Percentiles rank a stretch among this genome's conserved stretches.
These are phyloP conservation scores for Tremella mesenterica DNA, from an alignment of 768 basidiomycete species.

Conservation along the genomic window DNA sequence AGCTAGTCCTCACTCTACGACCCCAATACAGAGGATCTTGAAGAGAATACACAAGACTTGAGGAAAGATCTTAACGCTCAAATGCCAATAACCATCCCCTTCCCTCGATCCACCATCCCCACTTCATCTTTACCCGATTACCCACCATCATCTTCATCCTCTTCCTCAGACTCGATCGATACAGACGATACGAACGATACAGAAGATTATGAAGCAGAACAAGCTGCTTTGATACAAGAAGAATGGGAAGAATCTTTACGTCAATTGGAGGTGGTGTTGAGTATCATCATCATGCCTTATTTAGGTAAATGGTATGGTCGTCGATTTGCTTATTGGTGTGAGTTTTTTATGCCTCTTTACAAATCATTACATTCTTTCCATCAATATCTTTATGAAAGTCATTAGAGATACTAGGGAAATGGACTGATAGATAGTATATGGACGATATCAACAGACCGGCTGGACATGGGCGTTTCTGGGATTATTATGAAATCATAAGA, in stretches of 20 bases:
- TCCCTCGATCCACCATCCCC: too few relatives aligned
- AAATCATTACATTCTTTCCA: too few relatives aligned
- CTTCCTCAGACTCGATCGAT: slow-evolving; percentile 47
- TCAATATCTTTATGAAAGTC: too few relatives aligned
- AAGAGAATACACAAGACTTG: too few relatives aligned
- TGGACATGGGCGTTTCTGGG: neutral
- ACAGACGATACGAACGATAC: slow-evolving; percentile 37
- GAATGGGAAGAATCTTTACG: slow-evolving; percentile 89
- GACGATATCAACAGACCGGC: neutral
- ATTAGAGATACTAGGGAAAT: too few relatives aligned
- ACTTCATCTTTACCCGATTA: neutral
- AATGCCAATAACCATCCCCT: too few relatives aligned
- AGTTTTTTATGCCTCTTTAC: too few relatives aligned
- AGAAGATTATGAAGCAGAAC: slow-evolving; percentile 63
- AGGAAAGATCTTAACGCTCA: too few relatives aligned
- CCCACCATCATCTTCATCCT: slow-evolving; percentile 21
- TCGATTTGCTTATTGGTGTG: slow-evolving; percentile 77
- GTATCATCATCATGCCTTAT: slow-evolving; percentile 72
- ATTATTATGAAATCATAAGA: neutral
- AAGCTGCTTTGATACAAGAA: slow-evolving; percentile 57
- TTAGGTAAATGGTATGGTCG: slow-evolving; percentile 82
- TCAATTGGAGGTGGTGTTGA: slow-evolving; percentile 71
- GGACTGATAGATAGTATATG: neutral
- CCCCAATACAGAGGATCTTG: too few relatives aligned
- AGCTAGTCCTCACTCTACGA: too few relatives aligned